These are phyloP conservation scores for Wickerhamiella hasegawae DNA, from an alignment of 805 yeast species.

Conservation along the genomic window DNA sequence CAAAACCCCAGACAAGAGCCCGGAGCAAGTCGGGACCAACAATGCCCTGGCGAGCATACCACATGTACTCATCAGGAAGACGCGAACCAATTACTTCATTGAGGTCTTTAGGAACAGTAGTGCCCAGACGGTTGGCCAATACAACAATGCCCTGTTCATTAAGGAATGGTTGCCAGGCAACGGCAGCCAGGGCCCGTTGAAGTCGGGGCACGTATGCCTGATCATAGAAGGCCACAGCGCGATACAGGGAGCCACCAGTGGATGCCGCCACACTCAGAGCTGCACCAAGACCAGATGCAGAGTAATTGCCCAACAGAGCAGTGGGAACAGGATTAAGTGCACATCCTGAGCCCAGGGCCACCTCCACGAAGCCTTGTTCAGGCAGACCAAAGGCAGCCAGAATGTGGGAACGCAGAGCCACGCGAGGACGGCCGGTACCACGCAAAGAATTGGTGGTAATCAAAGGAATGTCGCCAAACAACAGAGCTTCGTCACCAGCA, in stretches of 20 bases:
- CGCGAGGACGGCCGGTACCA: slow-evolving; percentile 42
- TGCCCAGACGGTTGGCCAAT: slow-evolving; percentile 31
- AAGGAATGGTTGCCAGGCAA: slow-evolving; percentile 61
- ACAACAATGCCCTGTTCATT: slow-evolving; percentile 54
- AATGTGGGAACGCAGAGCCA: slow-evolving; percentile 41
- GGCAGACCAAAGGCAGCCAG: slow-evolving; percentile 41
- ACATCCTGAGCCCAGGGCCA: slow-evolving; percentile 66
- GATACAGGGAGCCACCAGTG: slow-evolving; percentile 18
- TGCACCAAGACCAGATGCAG: slow-evolving; percentile 8
- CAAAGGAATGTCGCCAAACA: slow-evolving; percentile 46
- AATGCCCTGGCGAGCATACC: slow-evolving; percentile 67
- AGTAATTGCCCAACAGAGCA: slow-evolving; percentile 3
- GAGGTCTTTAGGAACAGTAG: slow-evolving; percentile 52
- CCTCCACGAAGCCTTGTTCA: slow-evolving; percentile 58
- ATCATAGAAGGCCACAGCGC: slow-evolving; percentile 17
- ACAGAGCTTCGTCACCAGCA: slow-evolving; percentile 65
- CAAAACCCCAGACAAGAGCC: slow-evolving; percentile 47
- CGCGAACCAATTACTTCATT: slow-evolving; percentile 73
- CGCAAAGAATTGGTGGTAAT: slow-evolving; percentile 56
- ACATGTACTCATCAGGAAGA: slow-evolving; percentile 71
- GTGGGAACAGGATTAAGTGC: slow-evolving; percentile 23
- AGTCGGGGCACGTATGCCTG: slow-evolving; percentile 30
- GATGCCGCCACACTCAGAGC: slow-evolving; percentile 14
- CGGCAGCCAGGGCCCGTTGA: slow-evolving; percentile 51
- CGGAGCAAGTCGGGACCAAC: slow-evolving; percentile 47